These are phyloP conservation scores for Phlebiopsis flavidoalba DNA, from an alignment of 768 basidiomycete genomes.

Conservation along the genomic window DNA sequence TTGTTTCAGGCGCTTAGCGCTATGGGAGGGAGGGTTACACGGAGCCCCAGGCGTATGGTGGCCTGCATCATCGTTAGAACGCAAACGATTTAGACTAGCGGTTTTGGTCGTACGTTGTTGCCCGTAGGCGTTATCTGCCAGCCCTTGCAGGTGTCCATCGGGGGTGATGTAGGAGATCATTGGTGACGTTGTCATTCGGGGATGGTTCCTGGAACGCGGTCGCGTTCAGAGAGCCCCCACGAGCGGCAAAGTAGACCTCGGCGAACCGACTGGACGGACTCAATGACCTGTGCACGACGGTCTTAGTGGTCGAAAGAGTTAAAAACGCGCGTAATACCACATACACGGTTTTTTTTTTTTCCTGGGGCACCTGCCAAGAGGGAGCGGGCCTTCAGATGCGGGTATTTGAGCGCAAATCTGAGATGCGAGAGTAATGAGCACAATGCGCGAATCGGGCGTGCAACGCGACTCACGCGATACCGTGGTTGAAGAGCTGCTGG, in stretches of 20 bases:
- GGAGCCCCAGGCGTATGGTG: constrained; percentile 27
- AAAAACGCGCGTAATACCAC: too few relatives aligned
- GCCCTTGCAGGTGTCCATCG: constrained; percentile 33
- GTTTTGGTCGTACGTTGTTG: constrained; percentile 14
- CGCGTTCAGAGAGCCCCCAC: constrained; percentile 21
- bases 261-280: constrained; percentile 38
- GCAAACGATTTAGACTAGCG: not conserved
- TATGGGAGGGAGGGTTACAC: constrained; percentile 33
- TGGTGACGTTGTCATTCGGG: constrained; percentile 30
- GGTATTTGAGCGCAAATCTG: constrained; percentile 28
- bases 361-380: constrained; percentile 29
- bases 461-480: constrained; percentile 28
- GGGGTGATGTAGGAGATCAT: constrained; percentile 39
- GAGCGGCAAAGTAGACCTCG: constrained; percentile 31
- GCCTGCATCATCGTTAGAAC: not conserved
- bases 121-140: constrained; percentile 30
- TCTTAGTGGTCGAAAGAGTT: too few relatives aligned
- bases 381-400: constrained; percentile 19
- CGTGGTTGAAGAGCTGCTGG: constrained; percentile 34
- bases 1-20: constrained; percentile 29
- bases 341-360: too few relatives aligned
- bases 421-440: not conserved
- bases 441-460: not conserved
- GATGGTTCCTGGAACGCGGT: constrained; percentile 26
- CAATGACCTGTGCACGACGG: constrained; percentile 16